Evolutionary conservation across 805 yeast genomes (phyloP), one percentile per base, ranked within the genome.

Genomic region (Candida quercuum): DNA sequence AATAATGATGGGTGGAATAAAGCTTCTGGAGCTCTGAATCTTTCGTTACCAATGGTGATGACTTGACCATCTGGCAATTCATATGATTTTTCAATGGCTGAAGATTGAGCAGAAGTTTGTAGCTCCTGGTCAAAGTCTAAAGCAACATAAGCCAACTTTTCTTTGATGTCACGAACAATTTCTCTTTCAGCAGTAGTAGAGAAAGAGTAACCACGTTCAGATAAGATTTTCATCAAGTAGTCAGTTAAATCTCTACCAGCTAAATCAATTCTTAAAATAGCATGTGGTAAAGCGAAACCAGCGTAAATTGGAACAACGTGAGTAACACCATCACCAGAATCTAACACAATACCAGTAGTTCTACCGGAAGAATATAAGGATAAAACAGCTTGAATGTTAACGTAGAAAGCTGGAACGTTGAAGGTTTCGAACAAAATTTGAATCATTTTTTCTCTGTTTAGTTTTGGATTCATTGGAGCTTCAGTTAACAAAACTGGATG

Each of bases 281-380:
- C 98, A 72, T 91, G 96, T 63, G 97, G 96, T 66, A 93, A 78
- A 45, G 98, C 85, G 95, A 89, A 93, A 77, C 99, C 99, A 57
- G 96, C 96, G 74, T 93, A 93, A 67, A 93, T 91, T 72, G 99
- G 99, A 53, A 93, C 99, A 72, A 91, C 96, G 94, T 91, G 98
- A 63, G 98, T 89, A 60, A 93, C 98, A 86, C 99, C 99, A 67
- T 91, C 99, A 82, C 99, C 99, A 52, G 97, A 89, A 77, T 91
- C 99, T 68, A 93, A 81, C 52, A 93, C 99, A 62, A 91, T 89
- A 87, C 99, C 99, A 54, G 99, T 93, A 60, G 98, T 94, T 85
- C 98, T 91, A 78, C 99, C 99, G 51, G 98, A 89, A 41, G 99
- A 88, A 78, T 93, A 93, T 65, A 93, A 78, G 42, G 99, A 93